Conservation (phyloP, 352 stramenopile genomes). For the Aphanomyces stellatus region DNA sequence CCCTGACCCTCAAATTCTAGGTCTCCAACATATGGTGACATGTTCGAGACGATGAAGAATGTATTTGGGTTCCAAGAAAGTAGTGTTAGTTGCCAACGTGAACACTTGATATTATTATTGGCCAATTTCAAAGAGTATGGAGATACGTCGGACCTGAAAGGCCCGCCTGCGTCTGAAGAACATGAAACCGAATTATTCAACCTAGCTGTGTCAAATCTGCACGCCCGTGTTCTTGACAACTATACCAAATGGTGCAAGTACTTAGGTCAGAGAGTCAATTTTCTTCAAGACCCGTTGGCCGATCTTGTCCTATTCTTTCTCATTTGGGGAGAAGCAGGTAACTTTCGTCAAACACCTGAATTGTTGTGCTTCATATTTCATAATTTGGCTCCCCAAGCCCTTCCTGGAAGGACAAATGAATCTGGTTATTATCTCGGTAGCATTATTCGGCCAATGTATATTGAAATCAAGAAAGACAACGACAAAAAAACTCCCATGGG, state of each 20-base stretch:
- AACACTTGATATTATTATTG: conserved; percentile 16
- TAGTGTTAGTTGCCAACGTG: conserved; percentile 15
- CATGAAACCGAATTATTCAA: conserved; percentile 23
- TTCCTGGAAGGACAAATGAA: conserved; percentile 1
- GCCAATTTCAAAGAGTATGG: conserved; percentile 20
- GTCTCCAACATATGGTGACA: conserved; percentile 10
- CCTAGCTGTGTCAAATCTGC: conserved; percentile 3
- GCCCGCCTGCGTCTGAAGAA: neutral
- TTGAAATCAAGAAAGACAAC: conserved; percentile 22
- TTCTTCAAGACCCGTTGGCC: conserved; percentile 19
- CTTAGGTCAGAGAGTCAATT: conserved; percentile 20
- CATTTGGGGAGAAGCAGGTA: conserved; percentile 24
- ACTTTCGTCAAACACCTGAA: conserved; percentile 24
- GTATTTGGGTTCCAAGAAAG: conserved; percentile 19
- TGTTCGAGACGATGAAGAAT: conserved; percentile 10
- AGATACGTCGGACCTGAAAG: conserved; percentile 18
- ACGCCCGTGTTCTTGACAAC: conserved; percentile 21
- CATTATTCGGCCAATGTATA: conserved; percentile 24
- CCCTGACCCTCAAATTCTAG: neutral
- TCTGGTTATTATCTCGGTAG: conserved; percentile 13
- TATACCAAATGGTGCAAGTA: conserved; percentile 26
- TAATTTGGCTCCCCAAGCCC: conserved; percentile 14
- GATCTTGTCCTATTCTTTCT: conserved; percentile 22
- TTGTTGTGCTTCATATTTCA: conserved; percentile 23
- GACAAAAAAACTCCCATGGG: conserved; percentile 26